Evolutionary conservation across 2,329 filamentous ascomycete species (phyloP).

Genomic region (Seiridium cupressi): DNA sequence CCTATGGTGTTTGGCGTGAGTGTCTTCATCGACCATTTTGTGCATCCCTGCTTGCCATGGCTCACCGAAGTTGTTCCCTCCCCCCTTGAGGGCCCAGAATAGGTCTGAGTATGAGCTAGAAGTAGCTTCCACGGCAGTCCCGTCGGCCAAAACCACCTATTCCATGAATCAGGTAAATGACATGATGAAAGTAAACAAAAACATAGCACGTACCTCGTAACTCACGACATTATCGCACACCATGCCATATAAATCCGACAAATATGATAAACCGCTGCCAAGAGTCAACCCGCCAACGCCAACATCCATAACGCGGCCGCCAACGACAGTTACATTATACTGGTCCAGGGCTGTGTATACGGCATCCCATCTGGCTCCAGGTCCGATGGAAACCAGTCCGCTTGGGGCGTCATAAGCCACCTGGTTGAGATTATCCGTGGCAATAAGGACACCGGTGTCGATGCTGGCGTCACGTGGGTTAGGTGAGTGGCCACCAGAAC

Average conservation of each 20-base stretch:
- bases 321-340: not conserved
- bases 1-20: not conserved
- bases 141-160: slow-evolving; percentile 8
- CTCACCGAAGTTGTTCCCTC: slow-evolving; percentile 10
- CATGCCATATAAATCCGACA: not conserved
- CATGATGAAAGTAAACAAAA: not conserved
- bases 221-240: not conserved
- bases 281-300: not conserved
- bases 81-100: slow-evolving; percentile 10
- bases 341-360: not conserved
- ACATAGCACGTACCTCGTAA: not conserved
- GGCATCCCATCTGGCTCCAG: not conserved
- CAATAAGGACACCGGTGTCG: not conserved
- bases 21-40: too few species aligned
- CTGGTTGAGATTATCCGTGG: not conserved
- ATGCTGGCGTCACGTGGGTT: not conserved
- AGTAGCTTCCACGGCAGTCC: slow-evolving; percentile 3
- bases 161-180: not conserved
- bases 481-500: not conserved
- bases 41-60: too few species aligned
- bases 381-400: not conserved
- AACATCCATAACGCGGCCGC: not conserved
- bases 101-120: slow-evolving; percentile 1
- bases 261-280: not conserved
- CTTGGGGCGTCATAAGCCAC: not conserved